Conservation (phyloP, 129 eudicot genomes). For the Centella asiatica region DNA sequence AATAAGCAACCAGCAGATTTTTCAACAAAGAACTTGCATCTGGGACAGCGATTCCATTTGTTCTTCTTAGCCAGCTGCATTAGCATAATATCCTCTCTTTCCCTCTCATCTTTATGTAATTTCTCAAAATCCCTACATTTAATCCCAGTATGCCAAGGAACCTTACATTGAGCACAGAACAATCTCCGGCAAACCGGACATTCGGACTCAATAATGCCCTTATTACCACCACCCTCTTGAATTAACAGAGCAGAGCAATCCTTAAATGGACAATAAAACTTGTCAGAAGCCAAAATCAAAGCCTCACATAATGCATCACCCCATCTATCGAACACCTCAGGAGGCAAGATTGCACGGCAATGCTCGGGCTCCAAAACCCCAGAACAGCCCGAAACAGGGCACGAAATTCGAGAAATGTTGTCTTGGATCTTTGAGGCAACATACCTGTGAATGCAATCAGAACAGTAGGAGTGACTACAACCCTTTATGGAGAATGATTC, state of each 20-base stretch:
- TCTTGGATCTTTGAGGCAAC: conserved; percentile 25
- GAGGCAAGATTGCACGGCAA: background rate
- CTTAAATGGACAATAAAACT: conserved; percentile 46
- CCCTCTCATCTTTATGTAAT: conserved; percentile 32
- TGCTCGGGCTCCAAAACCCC: background rate
- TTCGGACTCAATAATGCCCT: conserved; percentile 22
- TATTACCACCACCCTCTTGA: conserved; percentile 19
- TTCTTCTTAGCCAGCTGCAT: conserved; percentile 34
- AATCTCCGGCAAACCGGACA: conserved; percentile 35
- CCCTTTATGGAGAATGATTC: background rate
- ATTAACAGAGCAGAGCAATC: conserved; percentile 42
- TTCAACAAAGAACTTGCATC: conserved; percentile 31
- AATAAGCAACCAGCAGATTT: conserved; percentile 29
- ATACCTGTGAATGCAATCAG: conserved; percentile 28
- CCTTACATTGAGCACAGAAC: conserved; percentile 46
- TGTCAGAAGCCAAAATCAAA: conserved; percentile 20
- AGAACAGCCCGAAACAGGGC: conserved; percentile 29
- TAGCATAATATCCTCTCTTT: conserved; percentile 28
- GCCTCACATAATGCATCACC: conserved; percentile 28
- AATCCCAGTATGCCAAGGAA: conserved; percentile 46
- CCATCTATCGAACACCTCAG: conserved; percentile 38
- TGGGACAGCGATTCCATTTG: conserved; percentile 33
- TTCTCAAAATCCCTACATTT: conserved; percentile 33
- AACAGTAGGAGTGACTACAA: conserved; percentile 21
- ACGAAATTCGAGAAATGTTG: conserved; percentile 13